Conservation (phyloP, 306 rosid genomes). For the Pachyrhizus erosus region DNA sequence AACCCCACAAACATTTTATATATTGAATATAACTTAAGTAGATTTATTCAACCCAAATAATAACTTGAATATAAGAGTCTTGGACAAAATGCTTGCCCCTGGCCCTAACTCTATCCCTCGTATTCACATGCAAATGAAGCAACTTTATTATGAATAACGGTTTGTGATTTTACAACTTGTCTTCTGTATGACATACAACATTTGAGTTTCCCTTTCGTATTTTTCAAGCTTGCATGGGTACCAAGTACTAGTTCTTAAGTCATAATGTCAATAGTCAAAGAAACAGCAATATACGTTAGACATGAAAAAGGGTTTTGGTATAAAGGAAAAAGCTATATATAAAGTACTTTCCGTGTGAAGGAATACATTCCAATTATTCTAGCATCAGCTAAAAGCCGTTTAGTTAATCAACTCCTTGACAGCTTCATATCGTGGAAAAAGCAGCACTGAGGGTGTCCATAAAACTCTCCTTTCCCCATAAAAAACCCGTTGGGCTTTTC, state of each 20-base stretch:
- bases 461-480: constrained; percentile 50
- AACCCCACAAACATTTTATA: not conserved
- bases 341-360: constrained; percentile 26
- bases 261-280: constrained; percentile 45
- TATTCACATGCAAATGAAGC: not conserved
- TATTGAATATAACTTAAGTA: not conserved
- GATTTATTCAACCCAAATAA: not conserved
- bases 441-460: constrained; percentile 44
- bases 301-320: constrained; percentile 44
- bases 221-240: constrained; percentile 5
- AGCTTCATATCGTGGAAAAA: constrained; percentile 50
- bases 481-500: constrained; percentile 54
- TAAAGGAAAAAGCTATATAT: not conserved
- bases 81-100: not conserved
- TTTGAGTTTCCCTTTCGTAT: constrained; percentile 5
- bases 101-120: not conserved
- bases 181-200: constrained; percentile 21
- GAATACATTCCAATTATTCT: constrained; percentile 47
- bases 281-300: constrained; percentile 11
- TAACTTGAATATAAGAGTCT: not conserved
- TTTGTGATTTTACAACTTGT: constrained; percentile 3
- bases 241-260: constrained; percentile 38
- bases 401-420: constrained; percentile 35
- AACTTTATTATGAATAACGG: not conserved
- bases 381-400: constrained; percentile 43